Percentiles rank a stretch among this genome's conserved stretches.
These are phyloP conservation scores for Alternaria sp. DNA, from an alignment of 2,329 filamentous ascomycete species.

Conservation along the genomic window DNA sequence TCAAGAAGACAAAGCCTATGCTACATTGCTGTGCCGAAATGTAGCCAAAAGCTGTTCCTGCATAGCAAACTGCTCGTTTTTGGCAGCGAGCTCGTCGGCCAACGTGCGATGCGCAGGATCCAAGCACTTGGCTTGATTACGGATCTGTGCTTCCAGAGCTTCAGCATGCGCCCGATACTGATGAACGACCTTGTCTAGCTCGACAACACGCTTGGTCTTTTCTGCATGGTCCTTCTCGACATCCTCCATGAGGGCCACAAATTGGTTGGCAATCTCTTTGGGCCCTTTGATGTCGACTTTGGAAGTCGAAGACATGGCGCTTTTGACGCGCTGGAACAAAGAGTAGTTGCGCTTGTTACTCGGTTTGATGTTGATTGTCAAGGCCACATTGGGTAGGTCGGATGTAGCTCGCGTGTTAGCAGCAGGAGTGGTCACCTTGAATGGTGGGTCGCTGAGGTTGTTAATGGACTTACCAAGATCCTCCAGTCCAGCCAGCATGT, in stretches of 20 bases:
- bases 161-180: background rate
- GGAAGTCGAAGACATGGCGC: constrained; percentile 6
- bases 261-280: background rate
- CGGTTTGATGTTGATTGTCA: constrained; percentile 18
- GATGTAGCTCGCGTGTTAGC: background rate
- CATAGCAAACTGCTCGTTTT: constrained; percentile 8
- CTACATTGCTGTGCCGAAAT: background rate
- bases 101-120: constrained; percentile 9
- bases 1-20: background rate
- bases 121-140: background rate
- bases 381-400: background rate
- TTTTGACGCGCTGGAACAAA: constrained; percentile 13
- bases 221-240: constrained; percentile 2
- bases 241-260: constrained; percentile 9
- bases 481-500: background rate
- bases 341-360: constrained; percentile 4
- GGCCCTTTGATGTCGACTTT: constrained; percentile 21
- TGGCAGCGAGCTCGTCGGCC: constrained; percentile 17
- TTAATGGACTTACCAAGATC: background rate
- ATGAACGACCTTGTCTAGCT: background rate
- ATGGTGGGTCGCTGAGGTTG: background rate
- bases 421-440: background rate
- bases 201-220: background rate
- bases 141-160: background rate
- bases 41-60: constrained; percentile 3